Percentiles rank a stretch among this genome's conserved stretches.
Conservation (phyloP, 2,329 filamentous ascomycete genomes). For the Dendrostoma leiphaemia region DNA sequence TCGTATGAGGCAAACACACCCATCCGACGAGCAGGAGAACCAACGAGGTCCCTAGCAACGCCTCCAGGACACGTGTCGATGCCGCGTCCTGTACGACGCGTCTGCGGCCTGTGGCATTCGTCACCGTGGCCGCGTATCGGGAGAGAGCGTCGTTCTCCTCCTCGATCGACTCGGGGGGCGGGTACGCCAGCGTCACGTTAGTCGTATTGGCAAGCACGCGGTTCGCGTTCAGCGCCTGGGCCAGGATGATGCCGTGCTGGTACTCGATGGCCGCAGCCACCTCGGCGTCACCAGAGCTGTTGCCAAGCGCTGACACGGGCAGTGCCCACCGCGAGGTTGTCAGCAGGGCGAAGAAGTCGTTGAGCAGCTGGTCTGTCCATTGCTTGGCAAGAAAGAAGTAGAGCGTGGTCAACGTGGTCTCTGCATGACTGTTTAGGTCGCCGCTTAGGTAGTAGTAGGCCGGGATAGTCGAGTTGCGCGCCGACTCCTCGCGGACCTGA, state of each 20-base stretch:
- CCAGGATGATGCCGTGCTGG: conserved; percentile 44
- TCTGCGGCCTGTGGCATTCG: background rate
- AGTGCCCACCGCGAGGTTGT: background rate
- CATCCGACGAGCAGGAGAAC: background rate
- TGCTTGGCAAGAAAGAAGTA: too few relatives aligned
- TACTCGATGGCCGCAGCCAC: conserved; percentile 25
- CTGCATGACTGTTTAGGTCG: too few relatives aligned
- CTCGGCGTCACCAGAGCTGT: conserved; percentile 19
- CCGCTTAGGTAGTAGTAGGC: background rate
- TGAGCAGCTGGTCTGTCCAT: background rate
- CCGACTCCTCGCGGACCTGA: background rate
- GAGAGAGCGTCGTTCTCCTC: conserved; percentile 28
- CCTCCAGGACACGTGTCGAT: conserved; percentile 12
- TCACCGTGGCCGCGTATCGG: background rate
- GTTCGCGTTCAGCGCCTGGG: conserved; percentile 47
- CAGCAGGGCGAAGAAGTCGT: background rate
- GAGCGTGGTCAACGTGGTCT: too few relatives aligned
- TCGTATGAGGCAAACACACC: conserved; percentile 4
- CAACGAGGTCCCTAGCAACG: background rate
- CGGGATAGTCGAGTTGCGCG: background rate
- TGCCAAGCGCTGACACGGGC: background rate
- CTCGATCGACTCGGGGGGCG: background rate
- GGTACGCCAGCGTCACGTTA: background rate
- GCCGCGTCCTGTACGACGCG: conserved; percentile 11
- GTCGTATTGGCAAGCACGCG: background rate